Base-by-base conservation (phyloP, 2,329 filamentous ascomycete genomes). In the Macrophomina pseudophaseolina region DNA sequence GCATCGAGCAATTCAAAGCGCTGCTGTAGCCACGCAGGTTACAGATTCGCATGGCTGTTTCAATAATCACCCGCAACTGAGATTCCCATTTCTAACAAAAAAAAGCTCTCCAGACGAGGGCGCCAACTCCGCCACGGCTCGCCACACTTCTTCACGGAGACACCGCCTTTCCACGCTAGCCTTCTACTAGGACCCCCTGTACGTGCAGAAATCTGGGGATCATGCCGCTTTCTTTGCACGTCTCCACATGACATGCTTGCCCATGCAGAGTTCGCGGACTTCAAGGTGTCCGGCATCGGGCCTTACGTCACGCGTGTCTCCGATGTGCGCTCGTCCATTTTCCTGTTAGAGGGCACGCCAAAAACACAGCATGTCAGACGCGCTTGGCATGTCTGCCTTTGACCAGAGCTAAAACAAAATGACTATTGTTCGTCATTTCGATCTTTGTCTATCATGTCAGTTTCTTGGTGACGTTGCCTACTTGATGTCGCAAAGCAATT, bases 281-380 rank as follows among this genome's bases (percentile, higher is more conserved):
- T 49, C 58, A 49, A 30, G 32, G 44, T 62, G 42, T 49, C 58
- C 58, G 42, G 58, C 58, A 62, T 62, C 58, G 58, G 52, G 58
- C 42, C 23, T 62, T 62, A 62, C 58, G 58, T 62, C 58, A 62
- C 58, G 58, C 30, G 58, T 62, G 2, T 33, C 58, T 48, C 56
- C 30, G 56, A 23, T 46, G 18, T 32, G 30, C 44, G 58, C 42
- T 60, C 56, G 6, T 59, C 58, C n/a, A 28, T 16, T 28, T 23
- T 42, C 12, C 8, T 14, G 18, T 28, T 23, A 16, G n/a, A 11
- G 23, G 14, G 11, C 2, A 40, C 12, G 14, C 38, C 38, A 6
- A 38, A n/a, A 46, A 40, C 52, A 54, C 5, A 6, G n/a, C n/a
- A 9, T 56, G 5, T 28, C 16, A 18, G 5, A 2, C 4, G 4